Evolutionary conservation across 257 asterid genomes (phyloP), one percentile per base, ranked within the genome.

Genomic region (Vinca minor): DNA sequence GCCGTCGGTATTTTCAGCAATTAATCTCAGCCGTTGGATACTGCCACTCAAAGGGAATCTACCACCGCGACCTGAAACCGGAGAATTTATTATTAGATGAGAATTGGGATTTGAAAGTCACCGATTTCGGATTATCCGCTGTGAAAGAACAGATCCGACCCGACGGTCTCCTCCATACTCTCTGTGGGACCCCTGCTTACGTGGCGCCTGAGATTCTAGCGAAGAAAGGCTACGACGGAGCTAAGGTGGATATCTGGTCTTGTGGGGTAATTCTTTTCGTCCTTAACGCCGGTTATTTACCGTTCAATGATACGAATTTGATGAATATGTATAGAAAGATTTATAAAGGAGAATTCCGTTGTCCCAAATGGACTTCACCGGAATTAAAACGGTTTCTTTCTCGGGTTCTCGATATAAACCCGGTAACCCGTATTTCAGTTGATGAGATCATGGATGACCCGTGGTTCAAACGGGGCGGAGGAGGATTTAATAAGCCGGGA

Each of bases 381-480:
- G 77, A 71, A 35, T 53, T 76, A 45, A 42, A 48, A 8, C 65
- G 39, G 28, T 17, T 76, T 0, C 26, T 76, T 23, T 59, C 23
- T 45, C 83, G 85, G 8, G 67, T 82, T 35, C 84, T 87, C 5
- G 87, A 85, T 64, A 69, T 78, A 1, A 85, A 83, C 70, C 91
- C 94, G 0, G 78, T 78, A 46, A 85, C 85, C 1, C 78, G 96
- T 79, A 81, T 82, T 71, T 76, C 94, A 0, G 70, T 87, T 59
- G 78, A 81, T 29, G 96, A 87, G 62, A 74, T 87, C 21, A 82
- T 85, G 94, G 75, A 73, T 9, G 80, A 80, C 36, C 77, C 66
- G 53, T 87, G 94, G 96, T 87, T 87, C 74, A 82, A 78, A 31
- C 80, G 71, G 61, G 94, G 94, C 21, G 59, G 21, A 53, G n/a